A percentile compares a stretch with the other conserved stretches of the same genome.
These are phyloP conservation scores for Naganishia randhawae DNA, from an alignment of 768 basidiomycete genomes.

Conservation along the genomic window DNA sequence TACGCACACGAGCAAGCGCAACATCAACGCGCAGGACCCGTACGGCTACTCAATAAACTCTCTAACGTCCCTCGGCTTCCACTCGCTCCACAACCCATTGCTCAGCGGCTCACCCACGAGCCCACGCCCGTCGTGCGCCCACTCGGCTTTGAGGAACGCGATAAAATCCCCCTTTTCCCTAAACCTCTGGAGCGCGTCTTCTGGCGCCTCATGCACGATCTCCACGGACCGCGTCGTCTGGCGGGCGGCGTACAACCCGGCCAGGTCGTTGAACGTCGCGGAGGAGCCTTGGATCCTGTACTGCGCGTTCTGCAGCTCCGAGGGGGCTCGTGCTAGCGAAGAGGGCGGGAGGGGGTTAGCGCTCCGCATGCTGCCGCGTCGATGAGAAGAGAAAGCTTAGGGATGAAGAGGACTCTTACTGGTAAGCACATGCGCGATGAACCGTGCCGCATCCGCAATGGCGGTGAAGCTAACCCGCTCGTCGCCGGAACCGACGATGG, in stretches of 20 bases:
- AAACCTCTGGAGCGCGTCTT: slow-evolving; percentile 9
- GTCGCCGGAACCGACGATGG: slow-evolving; percentile 22
- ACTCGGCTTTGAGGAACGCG: slow-evolving; percentile 25
- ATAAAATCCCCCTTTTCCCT: slow-evolving; percentile 24
- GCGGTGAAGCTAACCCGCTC: slow-evolving; percentile 12
- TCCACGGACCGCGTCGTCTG: background rate
- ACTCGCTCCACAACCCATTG: background rate
- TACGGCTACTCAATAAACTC: background rate
- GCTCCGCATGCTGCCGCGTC: no score
- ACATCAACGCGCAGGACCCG: no score
- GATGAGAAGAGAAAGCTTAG: background rate
- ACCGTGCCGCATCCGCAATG: slow-evolving; percentile 15
- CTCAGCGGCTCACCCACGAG: background rate
- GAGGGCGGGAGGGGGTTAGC: no score
- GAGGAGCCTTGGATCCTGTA: slow-evolving; percentile 22
- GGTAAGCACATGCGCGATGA: slow-evolving; percentile 17
- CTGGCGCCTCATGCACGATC: slow-evolving; percentile 17
- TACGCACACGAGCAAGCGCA: background rate
- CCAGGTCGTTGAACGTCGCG: background rate
- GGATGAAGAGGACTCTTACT: no score
- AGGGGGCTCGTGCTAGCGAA: background rate
- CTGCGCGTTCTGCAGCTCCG: slow-evolving; percentile 6
- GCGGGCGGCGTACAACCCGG: background rate
- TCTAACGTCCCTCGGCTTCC: slow-evolving; percentile 3
- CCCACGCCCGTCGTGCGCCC: slow-evolving; percentile 15